A percentile compares a stretch with the other conserved stretches of the same genome.
phyloP scores from a whole-genome alignment of 139 green algal species.

The Eudorina sp. region DNA sequence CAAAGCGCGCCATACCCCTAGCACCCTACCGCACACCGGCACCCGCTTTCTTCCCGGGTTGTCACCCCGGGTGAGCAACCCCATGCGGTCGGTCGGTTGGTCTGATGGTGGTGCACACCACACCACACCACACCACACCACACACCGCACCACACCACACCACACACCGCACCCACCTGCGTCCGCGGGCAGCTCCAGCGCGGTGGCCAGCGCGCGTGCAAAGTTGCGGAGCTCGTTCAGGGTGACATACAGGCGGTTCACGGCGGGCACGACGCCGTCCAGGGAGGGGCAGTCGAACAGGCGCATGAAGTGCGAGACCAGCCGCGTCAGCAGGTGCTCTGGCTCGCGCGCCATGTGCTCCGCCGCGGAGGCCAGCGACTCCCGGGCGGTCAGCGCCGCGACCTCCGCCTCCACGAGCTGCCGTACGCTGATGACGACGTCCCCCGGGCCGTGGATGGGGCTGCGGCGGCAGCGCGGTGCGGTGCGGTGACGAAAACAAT shows the following conservation, averaged over 20 bases:
- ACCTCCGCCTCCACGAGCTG: slow-evolving; percentile 63
- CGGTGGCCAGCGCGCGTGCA: slow-evolving; percentile 42
- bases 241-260: slow-evolving; percentile 67
- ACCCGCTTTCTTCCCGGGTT: no score
- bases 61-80: no score
- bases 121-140: no score
- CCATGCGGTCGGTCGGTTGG: no score
- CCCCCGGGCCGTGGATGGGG: slow-evolving; percentile 23
- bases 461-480: no score
- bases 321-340: slow-evolving; percentile 58
- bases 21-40: no score
- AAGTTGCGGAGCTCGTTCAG: slow-evolving; percentile 70
- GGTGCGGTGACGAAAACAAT: no score
- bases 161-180: slow-evolving; percentile 37
- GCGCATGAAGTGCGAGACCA: slow-evolving; percentile 70
- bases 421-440: slow-evolving; percentile 54
- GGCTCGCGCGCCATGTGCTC: slow-evolving; percentile 46
- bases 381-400: background rate
- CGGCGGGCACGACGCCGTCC: slow-evolving; percentile 63
- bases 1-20: no score
- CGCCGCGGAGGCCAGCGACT: slow-evolving; percentile 56
- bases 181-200: slow-evolving; percentile 58
- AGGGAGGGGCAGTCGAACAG: slow-evolving; percentile 67
- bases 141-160: no score
- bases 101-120: no score